Conservation (phyloP, 805 yeast species). For the Metschnikowia similis region DNA sequence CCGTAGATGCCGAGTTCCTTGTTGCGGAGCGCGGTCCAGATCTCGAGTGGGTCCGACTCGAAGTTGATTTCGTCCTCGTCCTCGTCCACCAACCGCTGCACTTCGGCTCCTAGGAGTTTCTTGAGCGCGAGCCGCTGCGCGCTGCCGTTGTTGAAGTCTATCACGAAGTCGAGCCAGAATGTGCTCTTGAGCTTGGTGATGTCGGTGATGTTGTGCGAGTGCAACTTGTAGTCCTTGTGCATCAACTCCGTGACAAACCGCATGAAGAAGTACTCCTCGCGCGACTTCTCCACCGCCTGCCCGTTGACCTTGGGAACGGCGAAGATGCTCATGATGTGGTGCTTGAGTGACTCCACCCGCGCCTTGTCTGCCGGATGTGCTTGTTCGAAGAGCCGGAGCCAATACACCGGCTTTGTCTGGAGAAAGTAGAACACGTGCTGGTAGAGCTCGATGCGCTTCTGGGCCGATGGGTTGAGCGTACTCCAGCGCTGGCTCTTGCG, state of each 20-base stretch:
- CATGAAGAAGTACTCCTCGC: slow-evolving; percentile 70
- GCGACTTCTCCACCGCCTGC: slow-evolving; percentile 32
- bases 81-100: slow-evolving; percentile 39
- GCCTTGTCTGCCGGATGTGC: slow-evolving; percentile 17
- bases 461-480: slow-evolving; percentile 36
- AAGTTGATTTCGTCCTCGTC: slow-evolving; percentile 54
- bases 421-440: slow-evolving; percentile 76
- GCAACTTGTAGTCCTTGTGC: slow-evolving; percentile 34
- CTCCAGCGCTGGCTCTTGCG: slow-evolving; percentile 14
- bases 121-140: slow-evolving; percentile 47
- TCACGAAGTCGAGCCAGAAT: slow-evolving; percentile 44
- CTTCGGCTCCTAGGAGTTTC: slow-evolving; percentile 33
- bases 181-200: slow-evolving; percentile 33
- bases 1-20: slow-evolving; percentile 34
- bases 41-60: slow-evolving; percentile 74
- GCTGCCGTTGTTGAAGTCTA: slow-evolving; percentile 43
- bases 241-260: slow-evolving; percentile 51
- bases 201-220: slow-evolving; percentile 29
- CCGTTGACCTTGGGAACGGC: slow-evolving; percentile 25
- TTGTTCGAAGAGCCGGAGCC: slow-evolving; percentile 49
- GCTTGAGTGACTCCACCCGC: background rate
- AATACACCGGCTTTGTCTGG: slow-evolving; percentile 78
- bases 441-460: slow-evolving; percentile 58
- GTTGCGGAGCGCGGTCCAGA: slow-evolving; percentile 41
- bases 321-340: slow-evolving; percentile 18